Conservation (phyloP, 441 rosid genomes). For the Breynia disticha region DNA sequence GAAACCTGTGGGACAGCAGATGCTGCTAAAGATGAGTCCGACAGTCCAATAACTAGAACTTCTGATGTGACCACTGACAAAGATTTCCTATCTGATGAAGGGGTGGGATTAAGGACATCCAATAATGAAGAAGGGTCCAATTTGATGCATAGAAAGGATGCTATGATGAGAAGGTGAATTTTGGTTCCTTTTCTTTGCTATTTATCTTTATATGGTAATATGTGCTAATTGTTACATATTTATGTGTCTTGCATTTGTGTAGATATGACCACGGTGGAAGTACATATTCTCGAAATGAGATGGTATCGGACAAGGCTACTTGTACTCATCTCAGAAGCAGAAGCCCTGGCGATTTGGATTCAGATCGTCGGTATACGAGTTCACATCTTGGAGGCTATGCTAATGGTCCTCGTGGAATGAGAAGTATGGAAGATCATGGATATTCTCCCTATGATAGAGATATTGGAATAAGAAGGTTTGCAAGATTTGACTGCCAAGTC, state of each 20-base stretch:
- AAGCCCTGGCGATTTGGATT: slow-evolving; percentile 33
- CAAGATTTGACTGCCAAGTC: slow-evolving; percentile 23
- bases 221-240: not conserved
- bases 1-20: slow-evolving; percentile 13
- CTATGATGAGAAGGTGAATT: slow-evolving; percentile 25
- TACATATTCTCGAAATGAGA: slow-evolving; percentile 18
- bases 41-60: slow-evolving; percentile 13
- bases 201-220: not conserved
- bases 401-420: slow-evolving; percentile 26
- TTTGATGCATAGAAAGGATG: slow-evolving; percentile 3
- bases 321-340: slow-evolving; percentile 26
- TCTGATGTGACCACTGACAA: slow-evolving; percentile 24
- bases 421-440: slow-evolving; percentile 24
- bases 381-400: slow-evolving; percentile 18
- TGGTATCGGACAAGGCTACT: slow-evolving; percentile 27
- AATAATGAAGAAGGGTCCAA: slow-evolving; percentile 16
- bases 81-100: slow-evolving; percentile 19
- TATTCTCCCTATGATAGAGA: slow-evolving; percentile 23
- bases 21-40: slow-evolving; percentile 15
- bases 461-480: slow-evolving; percentile 18
- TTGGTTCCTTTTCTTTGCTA: not conserved
- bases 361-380: slow-evolving; percentile 21
- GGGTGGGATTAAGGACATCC: slow-evolving; percentile 21
- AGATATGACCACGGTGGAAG: slow-evolving; percentile 23
- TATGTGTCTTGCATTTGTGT: slow-evolving; percentile 9